Evolutionary conservation across 768 basidiomycete species (phyloP), one percentile per base, ranked within the genome.

Genomic region (Rhizopogon vesiculosus): DNA sequence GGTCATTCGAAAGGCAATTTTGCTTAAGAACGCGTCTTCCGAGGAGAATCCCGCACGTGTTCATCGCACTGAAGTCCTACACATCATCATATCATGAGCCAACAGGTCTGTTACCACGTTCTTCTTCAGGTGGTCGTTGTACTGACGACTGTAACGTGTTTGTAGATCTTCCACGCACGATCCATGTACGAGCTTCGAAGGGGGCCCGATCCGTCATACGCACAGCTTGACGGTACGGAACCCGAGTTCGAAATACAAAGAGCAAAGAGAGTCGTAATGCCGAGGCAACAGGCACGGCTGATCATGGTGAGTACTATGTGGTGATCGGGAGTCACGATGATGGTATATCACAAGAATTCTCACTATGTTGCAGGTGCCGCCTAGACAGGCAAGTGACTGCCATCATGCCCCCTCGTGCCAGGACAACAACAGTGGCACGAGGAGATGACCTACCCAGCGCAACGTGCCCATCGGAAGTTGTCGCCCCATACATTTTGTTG

Each of bases 291-390:
- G 42, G 69, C 62, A 1, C 48, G 57, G 43, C 40, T 69, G 50
- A 51, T 69, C 50, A 61, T 43, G 43, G 68, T 67, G 41, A 57
- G 61, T 16, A 25, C 25, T 25, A 13, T 5, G 28, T 2, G 7
- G 13, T 10, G 19, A 22, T 22, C 7, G 46, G 12, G 13, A 7
- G 9, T 15, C 15, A 19, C 7, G 7, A 49, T 19, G 35, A 28
- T 28, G 22, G 55, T 35, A 15, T 35, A 22, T 25, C 13, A 38
- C 53, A 51, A n/a, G 42, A 19, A 51, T 51, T 54, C 60, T 50
- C 25, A 66, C 53, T 43, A 10, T 25, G 13, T 12, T 8, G 18
- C 56, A 71, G 69, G 62, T 71, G 16, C 64, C 69, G 31, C 62
- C 68, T 42, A 62, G 56, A 44, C 55, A 59, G 29, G 28, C 56